These are phyloP conservation scores for Manihot esculenta DNA, from an alignment of 441 rosid genomes.

Conservation along the genomic window DNA sequence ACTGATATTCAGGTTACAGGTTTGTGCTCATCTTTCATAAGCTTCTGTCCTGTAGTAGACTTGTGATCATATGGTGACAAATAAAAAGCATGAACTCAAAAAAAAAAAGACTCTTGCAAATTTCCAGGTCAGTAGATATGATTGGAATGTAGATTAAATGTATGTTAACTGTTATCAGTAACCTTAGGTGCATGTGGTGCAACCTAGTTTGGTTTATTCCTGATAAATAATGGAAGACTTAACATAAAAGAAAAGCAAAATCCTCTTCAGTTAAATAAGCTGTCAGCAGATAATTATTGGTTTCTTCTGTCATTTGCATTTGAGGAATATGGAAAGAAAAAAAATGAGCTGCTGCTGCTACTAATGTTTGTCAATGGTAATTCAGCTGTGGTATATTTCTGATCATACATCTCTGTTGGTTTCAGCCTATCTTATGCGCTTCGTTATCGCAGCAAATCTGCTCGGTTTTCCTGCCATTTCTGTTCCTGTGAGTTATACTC, in stretches of 20 bases:
- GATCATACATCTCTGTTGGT: slow-evolving; percentile 10
- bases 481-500: slow-evolving; percentile 57
- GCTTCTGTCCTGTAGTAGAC: background rate
- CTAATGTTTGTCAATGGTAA: background rate
- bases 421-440: slow-evolving; percentile 77
- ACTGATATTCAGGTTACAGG: slow-evolving; percentile 72
- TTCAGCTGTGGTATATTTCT: background rate
- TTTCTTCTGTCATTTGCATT: background rate
- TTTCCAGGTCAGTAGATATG: background rate
- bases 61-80: slow-evolving; percentile 10
- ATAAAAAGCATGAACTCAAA: background rate
- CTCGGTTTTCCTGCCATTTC: slow-evolving; percentile 85
- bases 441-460: slow-evolving; percentile 61
- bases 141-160: background rate
- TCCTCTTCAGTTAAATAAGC: background rate
- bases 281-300: background rate
- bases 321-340: background rate
- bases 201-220: background rate
- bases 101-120: background rate
- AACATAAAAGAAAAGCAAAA: background rate
- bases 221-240: background rate
- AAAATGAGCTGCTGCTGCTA: background rate
- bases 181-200: background rate
- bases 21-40: slow-evolving; percentile 24
- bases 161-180: background rate